phyloP scores from a whole-genome alignment of 2,329 filamentous ascomycete species.

The Aureobasidium sp. region DNA sequence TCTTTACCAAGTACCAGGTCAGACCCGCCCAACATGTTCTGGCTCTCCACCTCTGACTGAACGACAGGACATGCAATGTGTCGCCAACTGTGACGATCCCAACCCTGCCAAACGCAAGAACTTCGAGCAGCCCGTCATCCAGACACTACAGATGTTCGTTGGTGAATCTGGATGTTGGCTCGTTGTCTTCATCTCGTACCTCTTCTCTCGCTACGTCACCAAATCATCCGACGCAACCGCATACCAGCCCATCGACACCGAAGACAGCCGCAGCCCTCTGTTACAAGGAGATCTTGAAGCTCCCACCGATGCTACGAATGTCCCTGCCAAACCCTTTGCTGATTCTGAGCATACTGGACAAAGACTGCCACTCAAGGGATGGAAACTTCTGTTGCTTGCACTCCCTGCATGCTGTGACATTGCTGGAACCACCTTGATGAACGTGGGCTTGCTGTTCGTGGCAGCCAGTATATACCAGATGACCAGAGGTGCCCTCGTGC shows the following conservation, averaged over 20 bases:
- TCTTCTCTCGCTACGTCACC: conserved; percentile 47
- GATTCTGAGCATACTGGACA: conserved; percentile 31
- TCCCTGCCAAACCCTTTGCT: conserved; percentile 44
- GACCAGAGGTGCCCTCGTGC: conserved; percentile 86
- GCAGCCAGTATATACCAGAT: conserved; percentile 98
- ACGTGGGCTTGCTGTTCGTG: conserved; percentile 85
- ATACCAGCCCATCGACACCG: conserved; percentile 13
- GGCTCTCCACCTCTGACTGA: conserved; percentile 12
- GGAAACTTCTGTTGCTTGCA: conserved; percentile 65
- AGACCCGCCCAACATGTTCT: conserved; percentile 14
- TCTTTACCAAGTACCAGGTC: conserved; percentile 94
- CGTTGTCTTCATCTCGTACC: conserved; percentile 62
- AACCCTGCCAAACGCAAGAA: conserved; percentile 57
- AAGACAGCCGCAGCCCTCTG: conserved; percentile 1
- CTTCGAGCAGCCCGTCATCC: conserved; percentile 93
- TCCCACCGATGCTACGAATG: conserved; percentile 29
- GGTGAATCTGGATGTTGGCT: conserved; percentile 96
- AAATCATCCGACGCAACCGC: neutral
- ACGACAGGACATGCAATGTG: conserved; percentile 85
- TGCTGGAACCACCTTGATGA: conserved; percentile 93
- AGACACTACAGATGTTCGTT: conserved; percentile 96
- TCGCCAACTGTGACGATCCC: conserved; percentile 71
- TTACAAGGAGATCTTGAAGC: conserved; percentile 10
- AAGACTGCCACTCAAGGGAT: conserved; percentile 54
- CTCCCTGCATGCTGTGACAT: conserved; percentile 91